Evolutionary conservation across 768 basidiomycete species (phyloP), one percentile per base, ranked within the genome.

Genomic region (Boletellus ananiceps): DNA sequence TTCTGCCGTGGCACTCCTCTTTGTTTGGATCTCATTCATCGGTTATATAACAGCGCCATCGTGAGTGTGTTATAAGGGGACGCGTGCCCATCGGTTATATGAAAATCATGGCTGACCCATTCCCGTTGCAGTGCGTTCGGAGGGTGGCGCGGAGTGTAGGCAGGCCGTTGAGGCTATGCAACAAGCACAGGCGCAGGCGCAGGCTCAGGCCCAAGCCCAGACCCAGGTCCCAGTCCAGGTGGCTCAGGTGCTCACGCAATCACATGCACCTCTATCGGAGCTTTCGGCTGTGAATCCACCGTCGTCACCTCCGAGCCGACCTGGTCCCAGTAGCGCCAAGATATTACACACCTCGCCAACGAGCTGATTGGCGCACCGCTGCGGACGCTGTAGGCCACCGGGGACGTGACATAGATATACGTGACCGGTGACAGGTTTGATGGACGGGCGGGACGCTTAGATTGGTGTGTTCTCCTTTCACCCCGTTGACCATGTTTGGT

Each of bases 91-190:
- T 48, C 42, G 37, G 41, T 57, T 47, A 50, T 60, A 52, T 66
- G 54, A 63, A 61, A 43, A 51, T 53, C 50, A 45, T 50, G 38
- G 49, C 59, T 66, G 50, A 70, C 56, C 51, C 47, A 51, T 55
- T 44, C 50, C 46, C 55, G 36, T 41, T 63, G 31, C 64, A 90
- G 88, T 91, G 56, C 84, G 88, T 60, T 91, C 88, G 45, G 88
- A 91, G 67, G 86, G 86, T 56, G 88, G 86, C 55, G 83, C 84
- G 50, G 86, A 89, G 32, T 91, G 88, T 66, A 75, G 85, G 56
- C 68, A 66, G 42, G 61, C 69, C 9, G 67, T 69, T 44, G 72
- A 72, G 55, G 67, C 67, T 40, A 63, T 69, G 54, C 65, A 71
- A 48, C 64, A 68, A 59, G 58, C 63, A 47, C 61, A 63, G 46